Evolutionary conservation across 2,329 filamentous ascomycete genomes (phyloP), one percentile per base, ranked within the genome.

Genomic region (Arthrobotrys musiformis): DNA sequence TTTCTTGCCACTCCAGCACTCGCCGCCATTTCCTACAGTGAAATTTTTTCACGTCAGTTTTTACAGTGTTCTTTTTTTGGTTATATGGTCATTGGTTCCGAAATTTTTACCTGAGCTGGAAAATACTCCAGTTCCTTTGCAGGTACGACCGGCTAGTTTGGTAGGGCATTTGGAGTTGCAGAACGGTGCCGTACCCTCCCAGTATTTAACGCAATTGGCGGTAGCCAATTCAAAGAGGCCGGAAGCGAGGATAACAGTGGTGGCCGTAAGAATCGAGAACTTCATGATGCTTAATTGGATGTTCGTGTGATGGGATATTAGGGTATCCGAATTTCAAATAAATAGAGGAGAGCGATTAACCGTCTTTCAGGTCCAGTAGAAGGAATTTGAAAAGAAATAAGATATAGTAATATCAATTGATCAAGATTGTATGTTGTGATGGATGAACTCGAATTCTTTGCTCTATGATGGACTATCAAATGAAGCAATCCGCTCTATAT

Each of bases 131-230:
- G 70, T 75, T 30, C 54, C 70, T 42, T 50, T 63, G 11, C 70
- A 75, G 19, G 26, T 50, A 33, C 40, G 30, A 6, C 63, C 63
- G 19, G 40, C 19, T 7, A 63, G 40, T 48, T 13, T 63, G 2
- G 54, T 11, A 8, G 70, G 70, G 28, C 70, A 75, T 6, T 33
- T 35, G 15, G 70, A 69, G 26, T 69, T 46, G 30, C 70, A 75
- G 24, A 68, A 69, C 8, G 70, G 70, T 35, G 70, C 70, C 37
- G 70, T 75, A 8, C 70, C 70, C 44, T 75, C 70, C 70, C 70
- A 75, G 56, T 63, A 69, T 26, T 4, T 35, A 48, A 62, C 30
- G 22, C 70, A 75, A 19, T 58, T 42, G 24, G 70, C 70, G 22
- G 63, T 48, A 2, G 48, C 56, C 7, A 63, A 7, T 8, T 69